Conservation (phyloP, 2,329 filamentous ascomycete genomes). For the Trichoderma sp. region DNA sequence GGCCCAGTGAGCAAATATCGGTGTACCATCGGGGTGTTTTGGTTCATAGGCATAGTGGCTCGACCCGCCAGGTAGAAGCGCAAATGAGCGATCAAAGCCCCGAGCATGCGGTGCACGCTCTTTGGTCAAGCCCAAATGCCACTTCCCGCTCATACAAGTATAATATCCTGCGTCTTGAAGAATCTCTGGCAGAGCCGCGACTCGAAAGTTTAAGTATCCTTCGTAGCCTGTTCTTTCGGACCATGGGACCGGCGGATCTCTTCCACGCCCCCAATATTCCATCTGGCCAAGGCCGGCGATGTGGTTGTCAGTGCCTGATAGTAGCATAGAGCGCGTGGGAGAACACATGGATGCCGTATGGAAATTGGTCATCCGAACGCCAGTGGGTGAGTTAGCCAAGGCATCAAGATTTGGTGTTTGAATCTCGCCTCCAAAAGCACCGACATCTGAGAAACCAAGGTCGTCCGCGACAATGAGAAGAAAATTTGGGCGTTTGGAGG, state of each 20-base stretch:
- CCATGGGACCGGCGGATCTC: conserved; percentile 21
- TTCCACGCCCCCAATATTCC: conserved; percentile 21
- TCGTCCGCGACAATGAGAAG: conserved; percentile 42
- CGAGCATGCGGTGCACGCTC: conserved; percentile 59
- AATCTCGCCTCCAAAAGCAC: conserved; percentile 41
- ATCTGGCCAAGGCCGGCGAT: conserved; percentile 53
- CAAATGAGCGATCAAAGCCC: conserved; percentile 63
- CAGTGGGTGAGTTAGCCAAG: conserved; percentile 40
- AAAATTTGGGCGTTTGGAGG: conserved; percentile 40
- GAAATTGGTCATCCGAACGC: conserved; percentile 52
- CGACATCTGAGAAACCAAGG: conserved; percentile 40
- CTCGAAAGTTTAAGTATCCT: conserved; percentile 61
- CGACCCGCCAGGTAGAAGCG: conserved; percentile 62
- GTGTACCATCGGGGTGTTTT: conserved; percentile 9
- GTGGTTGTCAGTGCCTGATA: conserved; percentile 61
- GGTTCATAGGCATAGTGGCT: conserved; percentile 48
- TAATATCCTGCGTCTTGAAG: conserved; percentile 62
- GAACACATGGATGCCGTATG: conserved; percentile 68
- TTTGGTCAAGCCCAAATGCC: conserved; percentile 63
- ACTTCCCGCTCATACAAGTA: conserved; percentile 65
- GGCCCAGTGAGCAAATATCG: conserved; percentile 21
- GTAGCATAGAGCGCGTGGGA: conserved; percentile 67
- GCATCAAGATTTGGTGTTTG: conserved; percentile 40
- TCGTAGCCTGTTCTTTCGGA: conserved; percentile 58
- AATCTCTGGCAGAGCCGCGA: conserved; percentile 62